Evolutionary conservation across 257 asterid species (phyloP), one percentile per base, ranked within the genome.

Genomic region (Asclepias syriaca): DNA sequence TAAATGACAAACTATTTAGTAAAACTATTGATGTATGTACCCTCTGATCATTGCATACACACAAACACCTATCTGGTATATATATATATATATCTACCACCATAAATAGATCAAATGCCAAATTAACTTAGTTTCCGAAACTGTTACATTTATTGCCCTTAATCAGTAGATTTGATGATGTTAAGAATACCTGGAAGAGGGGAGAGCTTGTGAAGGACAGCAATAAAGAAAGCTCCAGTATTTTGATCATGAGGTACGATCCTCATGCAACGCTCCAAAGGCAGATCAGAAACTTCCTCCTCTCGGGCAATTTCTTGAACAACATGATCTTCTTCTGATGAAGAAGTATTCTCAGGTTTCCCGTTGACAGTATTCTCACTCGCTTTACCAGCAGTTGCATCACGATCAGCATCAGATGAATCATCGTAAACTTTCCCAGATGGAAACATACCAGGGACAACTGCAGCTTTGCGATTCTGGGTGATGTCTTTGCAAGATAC

Each of bases 201-300:
- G 46, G 89, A 79, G 66, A 83, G 78, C 83, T 95, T 95, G 76
- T 83, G 92, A 71, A 95, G 82, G 68, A 95, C 96, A 66, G 99
- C 99, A 84, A 95, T 81, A 79, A 95, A 95, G 87, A 95, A 95
- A 58, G 99, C 97, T 80, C 99, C 99, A 29, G 98, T 90, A 80
- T 95, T 88, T 81, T 95, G 96, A 80, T 95, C 98, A 82, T 95
- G 98, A 75, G 98, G 98, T 71, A 90, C 98, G 75, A 95, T 90
- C 88, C 98, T 85, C 97, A 95, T 86, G 82, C 99, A 92, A 66
- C 74, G 98, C 80, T 92, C 98, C 72, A 95, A 77, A 68, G 99
- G 99, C 55, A 95, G 74, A 75, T 73, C 84, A 18, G 96, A 87
- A 75, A 88, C 85, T 85, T 94, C 97, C 79, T 87, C 89, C 70